Percentiles rank a stretch among this genome's conserved stretches.
Evolutionary conservation across 108 stramenopile species (phyloP).

Genomic region (Skeletonema costatum): DNA sequence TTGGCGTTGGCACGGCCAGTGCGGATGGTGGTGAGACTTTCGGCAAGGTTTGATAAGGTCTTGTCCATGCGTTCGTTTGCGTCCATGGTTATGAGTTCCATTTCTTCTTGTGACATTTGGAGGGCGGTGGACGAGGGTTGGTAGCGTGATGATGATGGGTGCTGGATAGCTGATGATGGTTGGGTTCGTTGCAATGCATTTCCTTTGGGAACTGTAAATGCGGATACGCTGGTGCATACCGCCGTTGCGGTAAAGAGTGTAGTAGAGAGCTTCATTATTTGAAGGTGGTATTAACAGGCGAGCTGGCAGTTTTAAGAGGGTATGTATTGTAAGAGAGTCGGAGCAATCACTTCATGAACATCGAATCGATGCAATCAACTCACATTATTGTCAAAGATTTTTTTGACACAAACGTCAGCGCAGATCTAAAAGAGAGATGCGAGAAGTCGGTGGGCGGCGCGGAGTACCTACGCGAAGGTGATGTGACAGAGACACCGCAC

Average conservation of each 20-base stretch:
- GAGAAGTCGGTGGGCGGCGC: no score
- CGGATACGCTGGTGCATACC: slow-evolving; percentile 3
- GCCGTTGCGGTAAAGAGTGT: slow-evolving; percentile 10
- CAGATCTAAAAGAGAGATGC: no score
- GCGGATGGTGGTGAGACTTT: slow-evolving; percentile 83
- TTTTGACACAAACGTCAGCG: no score
- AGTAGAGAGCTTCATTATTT: slow-evolving; percentile 26
- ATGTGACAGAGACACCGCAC: no score
- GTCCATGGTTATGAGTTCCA: slow-evolving; percentile 56
- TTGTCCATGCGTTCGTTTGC: slow-evolving; percentile 89
- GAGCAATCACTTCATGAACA: no score
- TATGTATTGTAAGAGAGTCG: no score
- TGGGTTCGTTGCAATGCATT: not conserved
- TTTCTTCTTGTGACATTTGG: slow-evolving; percentile 45
- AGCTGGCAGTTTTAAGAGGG: no score
- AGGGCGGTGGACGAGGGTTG: slow-evolving; percentile 6
- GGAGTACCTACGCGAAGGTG: no score
- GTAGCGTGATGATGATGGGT: not conserved
- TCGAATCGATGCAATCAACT: no score
- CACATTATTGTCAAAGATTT: no score
- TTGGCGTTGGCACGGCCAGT: slow-evolving; percentile 89
- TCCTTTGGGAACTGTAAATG: slow-evolving; percentile 24
- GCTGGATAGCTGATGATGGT: not conserved
- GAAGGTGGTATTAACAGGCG: not conserved
- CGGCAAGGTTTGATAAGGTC: slow-evolving; percentile 69